Evolutionary conservation across 202 grass and related monocot genomes (phyloP).

Genomic region (Hordeum pubiflorum): DNA sequence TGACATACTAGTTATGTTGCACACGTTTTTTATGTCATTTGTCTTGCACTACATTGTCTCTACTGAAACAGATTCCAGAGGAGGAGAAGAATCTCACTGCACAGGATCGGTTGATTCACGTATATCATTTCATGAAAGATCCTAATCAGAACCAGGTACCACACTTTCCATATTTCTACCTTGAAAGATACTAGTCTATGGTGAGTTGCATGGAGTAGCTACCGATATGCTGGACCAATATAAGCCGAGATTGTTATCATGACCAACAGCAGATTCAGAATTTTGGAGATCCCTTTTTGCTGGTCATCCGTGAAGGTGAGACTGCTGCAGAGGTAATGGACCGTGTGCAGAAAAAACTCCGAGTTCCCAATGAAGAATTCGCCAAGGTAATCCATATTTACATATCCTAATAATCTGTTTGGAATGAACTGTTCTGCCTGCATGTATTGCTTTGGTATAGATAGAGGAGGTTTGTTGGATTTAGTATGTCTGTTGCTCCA

Average conservation of each 20-base stretch:
- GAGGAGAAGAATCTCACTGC: constrained; percentile 73
- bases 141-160: constrained; percentile 72
- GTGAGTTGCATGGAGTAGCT: neutral
- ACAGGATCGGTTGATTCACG: constrained; percentile 90
- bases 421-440: constrained; percentile 2
- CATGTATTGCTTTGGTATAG: neutral
- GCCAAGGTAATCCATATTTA: constrained; percentile 54
- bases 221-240: neutral
- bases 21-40: neutral
- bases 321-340: constrained; percentile 71
- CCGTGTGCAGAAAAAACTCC: constrained; percentile 78
- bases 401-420: neutral
- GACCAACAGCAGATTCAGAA: constrained; percentile 82
- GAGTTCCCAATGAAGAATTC: constrained; percentile 70
- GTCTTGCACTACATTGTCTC: constrained; percentile 15
- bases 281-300: constrained; percentile 92
- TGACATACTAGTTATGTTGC: neutral
- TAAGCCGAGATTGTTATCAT: constrained; percentile 17
- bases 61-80: constrained; percentile 70
- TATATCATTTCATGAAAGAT: constrained; percentile 97
- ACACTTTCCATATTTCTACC: constrained; percentile 12
- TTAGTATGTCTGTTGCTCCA: neutral
- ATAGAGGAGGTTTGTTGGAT: neutral
- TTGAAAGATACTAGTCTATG: constrained; percentile 1
- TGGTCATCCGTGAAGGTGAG: constrained; percentile 83